Percentiles rank a stretch among this genome's conserved stretches.
phyloP scores from a whole-genome alignment of 306 rosid species.

The Fagus sylvatica region DNA sequence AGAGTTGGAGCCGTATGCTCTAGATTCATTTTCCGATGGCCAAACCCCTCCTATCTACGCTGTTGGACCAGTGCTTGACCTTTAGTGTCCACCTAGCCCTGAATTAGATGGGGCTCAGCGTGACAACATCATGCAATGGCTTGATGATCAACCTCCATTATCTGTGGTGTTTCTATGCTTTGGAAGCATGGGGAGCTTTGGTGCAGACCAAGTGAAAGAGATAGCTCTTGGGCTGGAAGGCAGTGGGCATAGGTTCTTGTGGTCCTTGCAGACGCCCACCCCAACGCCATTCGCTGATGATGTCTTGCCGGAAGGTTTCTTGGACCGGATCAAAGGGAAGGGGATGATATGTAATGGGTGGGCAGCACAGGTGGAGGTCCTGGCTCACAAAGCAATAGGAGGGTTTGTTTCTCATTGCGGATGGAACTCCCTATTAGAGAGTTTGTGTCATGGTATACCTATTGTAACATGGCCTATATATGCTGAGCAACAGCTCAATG shows the following conservation, averaged over 20 bases:
- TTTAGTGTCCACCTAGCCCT: conserved; percentile 24
- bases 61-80: conserved; percentile 55
- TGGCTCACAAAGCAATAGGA: conserved; percentile 44
- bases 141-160: conserved; percentile 48
- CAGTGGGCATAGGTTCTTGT: conserved; percentile 55
- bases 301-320: conserved; percentile 68
- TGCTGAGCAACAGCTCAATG: conserved; percentile 68
- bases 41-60: conserved; percentile 51
- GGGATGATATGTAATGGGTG: conserved; percentile 61
- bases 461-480: conserved; percentile 69
- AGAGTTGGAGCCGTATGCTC: conserved; percentile 42
- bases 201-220: conserved; percentile 51
- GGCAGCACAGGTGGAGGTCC: conserved; percentile 60
- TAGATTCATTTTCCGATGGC: conserved; percentile 33
- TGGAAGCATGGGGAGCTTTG: conserved; percentile 64
- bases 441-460: conserved; percentile 70
- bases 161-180: conserved; percentile 62
- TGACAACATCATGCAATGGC: conserved; percentile 51
- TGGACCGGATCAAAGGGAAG: conserved; percentile 45
- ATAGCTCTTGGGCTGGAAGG: conserved; percentile 49
- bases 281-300: too few relatives aligned
- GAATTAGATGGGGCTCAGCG: conserved; percentile 34
- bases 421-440: conserved; percentile 69
- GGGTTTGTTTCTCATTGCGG: conserved; percentile 69
- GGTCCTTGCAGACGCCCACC: conserved; percentile 41